Conservation (phyloP, 306 rosid genomes). For the Lablab purpureus region DNA sequence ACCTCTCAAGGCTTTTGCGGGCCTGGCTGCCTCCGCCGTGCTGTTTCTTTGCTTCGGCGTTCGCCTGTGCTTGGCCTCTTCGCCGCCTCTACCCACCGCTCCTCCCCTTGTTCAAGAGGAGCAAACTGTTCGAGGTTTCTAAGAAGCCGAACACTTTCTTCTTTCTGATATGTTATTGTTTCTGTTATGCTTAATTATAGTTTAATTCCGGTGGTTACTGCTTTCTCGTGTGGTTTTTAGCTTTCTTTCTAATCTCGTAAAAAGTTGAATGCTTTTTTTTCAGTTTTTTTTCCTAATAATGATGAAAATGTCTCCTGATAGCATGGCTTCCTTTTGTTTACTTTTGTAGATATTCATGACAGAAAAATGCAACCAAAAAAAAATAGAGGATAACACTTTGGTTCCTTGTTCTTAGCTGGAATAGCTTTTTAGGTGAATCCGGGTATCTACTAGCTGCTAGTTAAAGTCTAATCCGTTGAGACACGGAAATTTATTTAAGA, state of each 20-base stretch:
- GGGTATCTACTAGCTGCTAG: background rate
- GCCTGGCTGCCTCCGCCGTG: slow-evolving; percentile 58
- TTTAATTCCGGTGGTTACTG: background rate
- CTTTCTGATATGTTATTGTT: background rate
- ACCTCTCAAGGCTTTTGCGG: slow-evolving; percentile 38
- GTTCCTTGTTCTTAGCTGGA: background rate
- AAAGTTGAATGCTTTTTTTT: background rate
- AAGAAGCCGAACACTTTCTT: background rate
- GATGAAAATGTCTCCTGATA: background rate
- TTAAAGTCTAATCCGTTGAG: background rate
- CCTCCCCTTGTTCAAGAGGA: slow-evolving; percentile 52
- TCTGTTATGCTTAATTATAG: background rate
- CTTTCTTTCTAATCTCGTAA: background rate
- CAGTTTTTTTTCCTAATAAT: background rate
- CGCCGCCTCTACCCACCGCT: slow-evolving; percentile 41
- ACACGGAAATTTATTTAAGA: background rate
- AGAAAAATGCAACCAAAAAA: background rate
- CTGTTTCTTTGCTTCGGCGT: slow-evolving; percentile 62
- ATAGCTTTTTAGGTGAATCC: background rate
- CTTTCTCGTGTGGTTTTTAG: background rate
- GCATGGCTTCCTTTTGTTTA: background rate
- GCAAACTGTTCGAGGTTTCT: slow-evolving; percentile 60
- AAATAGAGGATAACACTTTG: background rate
- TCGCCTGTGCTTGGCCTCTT: slow-evolving; percentile 60
- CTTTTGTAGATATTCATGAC: background rate